A percentile compares a stretch with the other conserved stretches of the same genome.
phyloP scores from a whole-genome alignment of 2,329 filamentous ascomycete species.

The Trichophyton schoenleinii region DNA sequence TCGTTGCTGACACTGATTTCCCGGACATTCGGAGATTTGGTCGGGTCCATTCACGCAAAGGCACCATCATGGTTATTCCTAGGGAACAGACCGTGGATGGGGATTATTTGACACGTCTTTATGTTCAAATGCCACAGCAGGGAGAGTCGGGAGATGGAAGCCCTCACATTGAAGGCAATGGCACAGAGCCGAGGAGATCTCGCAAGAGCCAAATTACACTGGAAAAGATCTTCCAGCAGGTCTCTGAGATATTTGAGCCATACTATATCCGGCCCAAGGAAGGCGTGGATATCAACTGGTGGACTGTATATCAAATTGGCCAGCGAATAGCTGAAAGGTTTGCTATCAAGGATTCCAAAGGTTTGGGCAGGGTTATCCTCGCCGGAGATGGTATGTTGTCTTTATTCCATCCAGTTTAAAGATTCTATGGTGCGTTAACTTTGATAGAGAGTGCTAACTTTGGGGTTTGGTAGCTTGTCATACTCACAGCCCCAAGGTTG shows the following conservation, averaged over 20 bases:
- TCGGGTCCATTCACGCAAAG: conserved; percentile 60
- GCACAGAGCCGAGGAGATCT: conserved; percentile 18
- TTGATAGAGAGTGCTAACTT: not conserved
- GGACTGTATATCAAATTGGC: conserved; percentile 56
- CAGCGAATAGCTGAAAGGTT: conserved; percentile 51
- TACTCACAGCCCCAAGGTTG: conserved; percentile 58
- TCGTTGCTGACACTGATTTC: conserved; percentile 59
- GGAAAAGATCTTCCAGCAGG: conserved; percentile 49
- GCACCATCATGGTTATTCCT: conserved; percentile 70
- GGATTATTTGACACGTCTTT: conserved; percentile 58
- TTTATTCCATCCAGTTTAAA: not conserved
- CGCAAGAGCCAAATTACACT: conserved; percentile 49
- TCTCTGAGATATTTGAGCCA: conserved; percentile 52
- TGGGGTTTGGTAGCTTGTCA: conserved; percentile 46
- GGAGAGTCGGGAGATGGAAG: conserved; percentile 17
- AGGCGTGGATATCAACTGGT: conserved; percentile 40
- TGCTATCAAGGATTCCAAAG: conserved; percentile 52
- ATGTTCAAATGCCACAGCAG: conserved; percentile 34
- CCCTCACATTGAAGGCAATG: conserved; percentile 19
- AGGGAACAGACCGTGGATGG: conserved; percentile 49
- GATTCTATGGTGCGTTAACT: not conserved
- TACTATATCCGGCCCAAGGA: conserved; percentile 31
- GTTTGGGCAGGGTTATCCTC: conserved; percentile 58
- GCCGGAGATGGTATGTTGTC: conserved; percentile 47
- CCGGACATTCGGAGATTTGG: conserved; percentile 71